Base-by-base conservation (phyloP, 768 basidiomycete species). In the Trametes coccinea region DNA sequence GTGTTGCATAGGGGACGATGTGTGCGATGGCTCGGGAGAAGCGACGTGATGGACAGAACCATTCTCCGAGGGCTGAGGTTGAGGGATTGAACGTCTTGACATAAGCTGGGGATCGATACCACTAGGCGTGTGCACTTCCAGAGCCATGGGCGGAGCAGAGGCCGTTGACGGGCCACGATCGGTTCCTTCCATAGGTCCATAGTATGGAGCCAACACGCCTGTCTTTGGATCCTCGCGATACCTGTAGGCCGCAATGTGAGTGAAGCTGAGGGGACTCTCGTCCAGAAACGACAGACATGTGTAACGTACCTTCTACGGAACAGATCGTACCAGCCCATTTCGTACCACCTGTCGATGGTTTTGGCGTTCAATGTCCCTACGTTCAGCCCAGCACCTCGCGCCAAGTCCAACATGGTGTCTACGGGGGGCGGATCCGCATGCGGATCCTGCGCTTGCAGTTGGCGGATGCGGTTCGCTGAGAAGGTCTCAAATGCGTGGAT, bases 291-390 rank as follows among this genome's bases (percentile, higher is more conserved):
- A 22, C 22, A 22, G 22, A 22, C 22, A 43, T 14, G 7, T 8
- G 41, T 39, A 16, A 60, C 76, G 22, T 63, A 88, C 87, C 90
- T 80, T 66, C 79, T 78, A 72, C 85, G 85, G 72, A 92, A 92
- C 27, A 90, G 76, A 10, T 79, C 79, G 68, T 90, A 92, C 90
- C 90, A 92, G 14, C 89, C 89, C 37, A 81, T 80, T 58, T 84
- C 81, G 67, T 89, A 87, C 90, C 90, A 92, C 60, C 90, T 87
- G 66, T 92, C 90, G 60, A 92, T 82, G 2, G 86, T 87, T 61
- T 89, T 81, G 17, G 88, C 84, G 45, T 80, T 87, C 55, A 92
- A 80, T 66, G 87, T 91, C 6, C 88, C 90, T 13, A 91, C 84
- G 62, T 90, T 88, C 61, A 84, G 84, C 4, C 84, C 84, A 29